Base-by-base conservation (phyloP, 2,329 filamentous ascomycete species). In the Sclerotinia minor region DNA sequence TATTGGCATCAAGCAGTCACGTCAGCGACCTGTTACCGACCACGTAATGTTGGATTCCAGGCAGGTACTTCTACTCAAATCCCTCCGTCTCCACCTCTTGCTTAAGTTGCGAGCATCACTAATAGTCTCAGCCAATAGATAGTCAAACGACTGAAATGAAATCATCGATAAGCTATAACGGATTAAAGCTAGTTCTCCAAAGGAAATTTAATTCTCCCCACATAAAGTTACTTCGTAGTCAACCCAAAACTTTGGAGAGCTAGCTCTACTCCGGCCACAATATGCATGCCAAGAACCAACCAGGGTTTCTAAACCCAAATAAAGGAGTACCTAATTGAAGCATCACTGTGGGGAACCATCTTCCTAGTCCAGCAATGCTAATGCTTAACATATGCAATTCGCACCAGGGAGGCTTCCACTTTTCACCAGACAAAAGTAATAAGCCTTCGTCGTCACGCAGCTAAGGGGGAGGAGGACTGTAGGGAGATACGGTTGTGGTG, bases 301-400 rank as follows among this genome's bases (percentile, higher is more conserved):
- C 35, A 38, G 35, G 9, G 35, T 35, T 44, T 19, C 45, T 41
- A 47, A 67, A 8, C 47, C 65, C 32, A 57, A 67, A 38, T 72
- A 66, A 69, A 45, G 21, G 32, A 57, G 38, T 64, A 24, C 19
- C 64, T 52, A 35, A 41, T 26, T n/a, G 67, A 24, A 47, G 24
- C 44, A 52, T 58, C 35, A 69, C 72, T 1, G 32, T 69, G 41
- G 76, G 75, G 69, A 69, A 73, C 57, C 71, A 71, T 38, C 69
- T 70, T 26, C 38, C 45, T 17, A 71, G 70, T 58, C 15, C 45
- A 38, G 32, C 15, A 45, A 67, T 69, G 45, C 38, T 67, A 44
- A 63, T 35, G 17, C 49, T 63, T 24, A 54, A 65, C 8, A 19
- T n/a, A 24, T 50, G 58, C 58, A 61, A 29, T 53, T 61, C 6